Percentiles rank a stretch among this genome's conserved stretches.
These are phyloP conservation scores for Mimosa bimucronata DNA, from an alignment of 306 rosid species.

Conservation along the genomic window DNA sequence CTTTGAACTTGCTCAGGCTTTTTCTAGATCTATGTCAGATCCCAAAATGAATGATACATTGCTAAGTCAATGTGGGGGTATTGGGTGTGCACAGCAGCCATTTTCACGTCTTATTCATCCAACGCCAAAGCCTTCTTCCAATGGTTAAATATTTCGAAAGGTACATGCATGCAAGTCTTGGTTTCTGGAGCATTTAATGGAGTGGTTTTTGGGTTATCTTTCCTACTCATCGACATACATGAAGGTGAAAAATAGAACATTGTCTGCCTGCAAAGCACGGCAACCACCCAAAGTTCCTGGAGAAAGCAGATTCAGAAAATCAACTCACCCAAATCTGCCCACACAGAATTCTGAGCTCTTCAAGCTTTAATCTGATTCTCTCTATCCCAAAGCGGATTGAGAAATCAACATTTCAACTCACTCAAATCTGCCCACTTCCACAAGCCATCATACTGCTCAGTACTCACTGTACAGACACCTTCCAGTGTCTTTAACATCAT, in stretches of 20 bases:
- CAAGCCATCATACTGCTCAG: too few species aligned
- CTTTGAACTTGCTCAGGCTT: constrained; percentile 91
- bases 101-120: constrained; percentile 86
- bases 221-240: constrained; percentile 32
- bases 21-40: constrained; percentile 83
- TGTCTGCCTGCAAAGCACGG: background rate
- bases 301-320: too few species aligned
- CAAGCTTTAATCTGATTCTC: too few species aligned
- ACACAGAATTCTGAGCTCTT: too few species aligned
- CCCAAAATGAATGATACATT: constrained; percentile 56
- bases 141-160: constrained; percentile 52
- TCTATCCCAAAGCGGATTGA: background rate
- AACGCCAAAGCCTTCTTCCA: constrained; percentile 75
- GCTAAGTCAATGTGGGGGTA: constrained; percentile 56
- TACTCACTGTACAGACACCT: too few species aligned
- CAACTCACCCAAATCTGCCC: too few species aligned
- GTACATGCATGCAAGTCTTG: constrained; percentile 35
- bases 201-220: constrained; percentile 24
- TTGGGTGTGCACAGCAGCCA: constrained; percentile 64
- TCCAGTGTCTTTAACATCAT: too few species aligned
- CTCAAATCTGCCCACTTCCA: background rate
- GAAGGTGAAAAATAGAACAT: constrained; percentile 32
- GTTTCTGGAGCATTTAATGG: background rate
- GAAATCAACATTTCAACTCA: background rate
- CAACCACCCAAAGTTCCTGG: too few species aligned